Evolutionary conservation across 192 early-diverging fungal species (phyloP).

Genomic region (Coemansia sp.): DNA sequence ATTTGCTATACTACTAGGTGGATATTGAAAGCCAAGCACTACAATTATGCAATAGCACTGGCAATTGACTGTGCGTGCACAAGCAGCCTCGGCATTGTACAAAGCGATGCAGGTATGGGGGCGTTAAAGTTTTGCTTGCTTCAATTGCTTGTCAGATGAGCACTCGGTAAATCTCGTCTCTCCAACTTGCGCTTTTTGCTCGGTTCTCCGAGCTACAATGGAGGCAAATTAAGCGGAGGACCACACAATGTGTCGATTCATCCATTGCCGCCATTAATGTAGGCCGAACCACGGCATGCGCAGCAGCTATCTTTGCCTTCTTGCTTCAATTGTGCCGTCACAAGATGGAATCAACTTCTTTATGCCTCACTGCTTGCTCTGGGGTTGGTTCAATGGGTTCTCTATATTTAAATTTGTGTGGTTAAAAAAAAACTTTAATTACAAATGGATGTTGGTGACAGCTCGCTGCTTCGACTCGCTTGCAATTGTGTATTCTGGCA

Average conservation of each 20-base stretch:
- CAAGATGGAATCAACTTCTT: not conserved
- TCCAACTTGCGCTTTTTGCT: not conserved
- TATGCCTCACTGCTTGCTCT: not conserved
- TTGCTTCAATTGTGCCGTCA: slow-evolving; percentile 2
- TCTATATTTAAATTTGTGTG: not conserved
- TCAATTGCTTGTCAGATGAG: slow-evolving; percentile 1
- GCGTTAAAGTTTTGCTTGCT: not conserved
- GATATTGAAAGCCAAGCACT: not conserved
- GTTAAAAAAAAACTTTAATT: not conserved
- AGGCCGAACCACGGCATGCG: not conserved
- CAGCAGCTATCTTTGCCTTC: not conserved
- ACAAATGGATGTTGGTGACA: not conserved
- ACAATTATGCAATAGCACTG: not conserved
- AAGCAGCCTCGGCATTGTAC: not conserved
- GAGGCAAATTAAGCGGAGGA: not conserved
- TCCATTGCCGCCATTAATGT: not conserved
- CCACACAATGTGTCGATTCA: not conserved
- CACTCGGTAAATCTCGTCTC: slow-evolving; percentile 5
- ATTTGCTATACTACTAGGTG: not conserved
- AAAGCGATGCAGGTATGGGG: not conserved
- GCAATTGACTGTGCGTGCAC: not conserved
- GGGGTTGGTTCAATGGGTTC: not conserved
- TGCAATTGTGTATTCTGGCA: slow-evolving; percentile 7
- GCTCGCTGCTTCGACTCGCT: not conserved
- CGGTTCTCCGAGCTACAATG: not conserved